These are phyloP conservation scores for Entomortierella chlamydospora DNA, from an alignment of 192 early-diverging fungal genomes.

Conservation along the genomic window DNA sequence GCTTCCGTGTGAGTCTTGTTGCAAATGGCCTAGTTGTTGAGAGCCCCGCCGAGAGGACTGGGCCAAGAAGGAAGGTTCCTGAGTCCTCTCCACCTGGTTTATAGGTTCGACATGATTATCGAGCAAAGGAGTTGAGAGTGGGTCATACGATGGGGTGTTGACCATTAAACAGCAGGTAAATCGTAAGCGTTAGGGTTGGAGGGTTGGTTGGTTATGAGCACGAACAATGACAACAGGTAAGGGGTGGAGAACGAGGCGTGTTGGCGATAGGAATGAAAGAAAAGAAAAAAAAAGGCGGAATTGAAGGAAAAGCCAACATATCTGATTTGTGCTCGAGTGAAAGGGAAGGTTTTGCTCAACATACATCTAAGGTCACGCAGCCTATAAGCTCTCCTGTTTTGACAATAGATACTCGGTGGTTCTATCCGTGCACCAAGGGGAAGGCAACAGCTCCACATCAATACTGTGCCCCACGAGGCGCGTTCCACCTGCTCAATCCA, in stretches of 20 bases:
- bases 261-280: background rate
- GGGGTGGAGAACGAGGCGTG: background rate
- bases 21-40: background rate
- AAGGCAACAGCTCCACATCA: too few species aligned
- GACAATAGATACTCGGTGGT: too few species aligned
- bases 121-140: conserved; percentile 24
- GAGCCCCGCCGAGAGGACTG: conserved; percentile 9
- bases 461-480: too few species aligned
- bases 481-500: too few species aligned
- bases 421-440: too few species aligned
- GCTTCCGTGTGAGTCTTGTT: background rate
- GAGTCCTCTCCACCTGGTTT: conserved; percentile 24
- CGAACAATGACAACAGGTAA: background rate
- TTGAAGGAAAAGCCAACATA: background rate
- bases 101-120: conserved; percentile 33
- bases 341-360: too few species aligned
- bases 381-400: too few species aligned
- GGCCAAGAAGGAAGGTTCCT: background rate
- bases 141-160: conserved; percentile 43
- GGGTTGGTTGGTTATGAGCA: background rate
- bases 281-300: background rate
- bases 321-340: background rate
- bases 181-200: background rate
- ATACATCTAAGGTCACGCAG: background rate
- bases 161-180: conserved; percentile 41